phyloP scores from a whole-genome alignment of 176 grass and related monocot genomes.

The Rhynchospora pubera region DNA sequence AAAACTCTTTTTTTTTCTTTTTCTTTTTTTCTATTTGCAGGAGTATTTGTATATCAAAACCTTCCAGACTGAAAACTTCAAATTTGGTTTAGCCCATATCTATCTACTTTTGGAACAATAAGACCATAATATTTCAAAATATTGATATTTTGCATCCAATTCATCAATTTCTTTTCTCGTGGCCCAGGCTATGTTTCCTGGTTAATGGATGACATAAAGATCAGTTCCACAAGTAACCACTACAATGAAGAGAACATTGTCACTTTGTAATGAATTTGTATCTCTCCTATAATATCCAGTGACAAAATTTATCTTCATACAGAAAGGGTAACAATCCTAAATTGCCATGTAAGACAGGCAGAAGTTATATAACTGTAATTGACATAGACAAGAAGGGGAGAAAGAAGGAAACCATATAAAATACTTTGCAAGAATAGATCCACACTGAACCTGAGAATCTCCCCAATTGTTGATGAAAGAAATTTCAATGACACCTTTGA shows the following conservation, averaged over 20 bases:
- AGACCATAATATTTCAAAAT: background rate
- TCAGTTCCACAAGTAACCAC: background rate
- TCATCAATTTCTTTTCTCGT: background rate
- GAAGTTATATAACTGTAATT: background rate
- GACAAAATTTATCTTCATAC: background rate
- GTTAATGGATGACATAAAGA: background rate
- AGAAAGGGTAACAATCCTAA: background rate
- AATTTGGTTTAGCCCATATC: background rate
- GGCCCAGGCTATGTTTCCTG: background rate
- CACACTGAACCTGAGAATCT: conserved; percentile 31
- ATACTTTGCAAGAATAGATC: background rate
- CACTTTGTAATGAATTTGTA: background rate
- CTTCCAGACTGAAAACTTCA: background rate
- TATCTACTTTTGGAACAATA: background rate
- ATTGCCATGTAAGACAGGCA: background rate
- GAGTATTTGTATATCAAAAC: too few relatives aligned
- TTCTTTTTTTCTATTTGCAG: too few relatives aligned
- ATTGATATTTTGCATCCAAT: background rate
- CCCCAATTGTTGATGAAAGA: conserved; percentile 71
- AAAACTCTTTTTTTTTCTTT: background rate
- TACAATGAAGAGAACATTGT: background rate
- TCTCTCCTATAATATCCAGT: background rate
- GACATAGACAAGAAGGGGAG: background rate
- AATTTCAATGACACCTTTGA: conserved; percentile 66
- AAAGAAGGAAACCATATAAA: background rate